A percentile compares a stretch with the other conserved stretches of the same genome.
phyloP scores from a whole-genome alignment of 225 moss, liverwort and hornwort genomes.

The Bryum argenteum region DNA sequence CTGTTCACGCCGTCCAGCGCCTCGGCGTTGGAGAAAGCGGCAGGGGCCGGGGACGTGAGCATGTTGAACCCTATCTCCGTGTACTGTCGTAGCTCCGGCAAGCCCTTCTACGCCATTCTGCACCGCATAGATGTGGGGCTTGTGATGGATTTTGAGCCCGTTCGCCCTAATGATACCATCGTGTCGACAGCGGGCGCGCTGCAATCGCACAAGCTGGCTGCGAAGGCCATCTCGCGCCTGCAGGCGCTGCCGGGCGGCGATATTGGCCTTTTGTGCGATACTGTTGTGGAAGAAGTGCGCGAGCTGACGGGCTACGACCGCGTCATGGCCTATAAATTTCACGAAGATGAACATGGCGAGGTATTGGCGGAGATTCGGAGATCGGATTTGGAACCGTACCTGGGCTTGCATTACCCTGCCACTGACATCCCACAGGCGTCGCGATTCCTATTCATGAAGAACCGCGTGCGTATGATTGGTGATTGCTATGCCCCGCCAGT shows the following conservation, averaged over 20 bases:
- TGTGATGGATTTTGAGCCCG: slow-evolving; percentile 63
- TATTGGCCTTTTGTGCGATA: slow-evolving; percentile 61
- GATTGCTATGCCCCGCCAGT: slow-evolving; percentile 65
- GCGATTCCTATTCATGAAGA: slow-evolving; percentile 61
- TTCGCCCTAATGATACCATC: slow-evolving; percentile 48
- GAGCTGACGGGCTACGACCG: slow-evolving; percentile 63
- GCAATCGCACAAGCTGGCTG: slow-evolving; percentile 58
- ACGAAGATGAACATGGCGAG: slow-evolving; percentile 66
- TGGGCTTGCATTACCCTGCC: slow-evolving; percentile 61
- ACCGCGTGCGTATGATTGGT: slow-evolving; percentile 65
- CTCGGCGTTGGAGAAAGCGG: slow-evolving; percentile 49
- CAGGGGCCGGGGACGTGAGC: slow-evolving; percentile 44
- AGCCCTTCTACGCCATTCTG: slow-evolving; percentile 64
- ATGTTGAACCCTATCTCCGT: slow-evolving; percentile 65
- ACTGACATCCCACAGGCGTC: slow-evolving; percentile 66
- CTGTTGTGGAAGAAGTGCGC: slow-evolving; percentile 63
- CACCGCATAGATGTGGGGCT: slow-evolving; percentile 61
- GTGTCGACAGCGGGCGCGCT: slow-evolving; percentile 60
- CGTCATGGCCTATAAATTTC: slow-evolving; percentile 66
- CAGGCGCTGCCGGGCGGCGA: slow-evolving; percentile 57
- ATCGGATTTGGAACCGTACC: slow-evolving; percentile 59
- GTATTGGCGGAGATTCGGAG: slow-evolving; percentile 65
- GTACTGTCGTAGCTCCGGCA: slow-evolving; percentile 59
- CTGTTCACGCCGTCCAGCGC: slow-evolving; percentile 55
- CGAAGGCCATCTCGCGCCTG: slow-evolving; percentile 57